phyloP scores from a whole-genome alignment of 495 filamentous ascomycete species.

The Margaritispora aquatica region DNA sequence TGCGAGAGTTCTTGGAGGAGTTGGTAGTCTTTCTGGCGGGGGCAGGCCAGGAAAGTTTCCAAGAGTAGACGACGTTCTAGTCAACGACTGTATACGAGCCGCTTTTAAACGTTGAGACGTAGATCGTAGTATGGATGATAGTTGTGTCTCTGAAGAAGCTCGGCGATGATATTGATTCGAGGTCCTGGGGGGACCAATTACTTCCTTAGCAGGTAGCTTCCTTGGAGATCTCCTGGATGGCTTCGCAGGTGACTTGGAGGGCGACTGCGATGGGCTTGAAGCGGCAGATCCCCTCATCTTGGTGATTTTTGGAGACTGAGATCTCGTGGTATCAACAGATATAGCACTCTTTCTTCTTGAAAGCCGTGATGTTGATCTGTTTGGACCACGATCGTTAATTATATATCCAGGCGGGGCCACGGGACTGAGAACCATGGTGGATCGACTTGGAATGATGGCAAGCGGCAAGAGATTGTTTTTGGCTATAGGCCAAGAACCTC shows the following conservation, averaged over 20 bases:
- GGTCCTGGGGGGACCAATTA: not conserved
- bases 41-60: slow-evolving; percentile 2
- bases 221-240: not conserved
- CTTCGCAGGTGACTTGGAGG: not conserved
- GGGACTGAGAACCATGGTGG: not conserved
- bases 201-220: not conserved
- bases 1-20: not conserved
- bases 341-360: not conserved
- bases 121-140: slow-evolving; percentile 18
- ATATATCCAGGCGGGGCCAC: slow-evolving; percentile 18
- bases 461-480: slow-evolving; percentile 1
- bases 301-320: not conserved
- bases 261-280: not conserved
- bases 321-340: not conserved
- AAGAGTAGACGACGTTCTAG: slow-evolving; percentile 7
- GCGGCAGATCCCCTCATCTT: not conserved
- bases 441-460: not conserved
- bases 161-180: not conserved
- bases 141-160: slow-evolving; percentile 13
- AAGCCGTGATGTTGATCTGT: not conserved
- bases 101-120: slow-evolving; percentile 17
- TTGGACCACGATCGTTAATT: slow-evolving; percentile 5
- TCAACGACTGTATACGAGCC: slow-evolving; percentile 10
- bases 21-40: slow-evolving; percentile 2
- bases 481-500: slow-evolving; percentile 20